phyloP scores from a whole-genome alignment of 306 rosid species.

The Ochetophila trinervis region DNA sequence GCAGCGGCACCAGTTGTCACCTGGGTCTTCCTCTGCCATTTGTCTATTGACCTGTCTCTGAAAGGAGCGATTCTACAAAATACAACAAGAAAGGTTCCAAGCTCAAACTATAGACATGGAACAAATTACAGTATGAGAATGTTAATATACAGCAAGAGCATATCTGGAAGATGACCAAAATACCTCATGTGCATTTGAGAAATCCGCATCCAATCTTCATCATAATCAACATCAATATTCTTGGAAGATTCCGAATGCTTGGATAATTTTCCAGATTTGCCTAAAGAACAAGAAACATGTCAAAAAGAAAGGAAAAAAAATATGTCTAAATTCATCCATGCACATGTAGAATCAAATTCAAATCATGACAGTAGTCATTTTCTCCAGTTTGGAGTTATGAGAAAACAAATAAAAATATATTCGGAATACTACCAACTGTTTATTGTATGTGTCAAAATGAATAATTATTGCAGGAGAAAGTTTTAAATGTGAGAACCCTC shows the following conservation, averaged over 20 bases:
- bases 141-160: slow-evolving; percentile 9
- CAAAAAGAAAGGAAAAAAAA: background rate
- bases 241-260: slow-evolving; percentile 41
- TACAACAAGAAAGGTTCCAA: slow-evolving; percentile 27
- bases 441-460: background rate
- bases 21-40: slow-evolving; percentile 91
- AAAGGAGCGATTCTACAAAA: slow-evolving; percentile 64
- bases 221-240: slow-evolving; percentile 38
- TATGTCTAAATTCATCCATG: slow-evolving; percentile 7
- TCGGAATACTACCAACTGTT: background rate
- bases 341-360: slow-evolving; percentile 1
- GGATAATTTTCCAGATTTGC: slow-evolving; percentile 37
- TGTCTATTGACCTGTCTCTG: slow-evolving; percentile 75
- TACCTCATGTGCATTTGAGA: slow-evolving; percentile 64
- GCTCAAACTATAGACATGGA: background rate
- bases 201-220: slow-evolving; percentile 69
- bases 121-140: background rate
- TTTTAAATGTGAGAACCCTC: background rate
- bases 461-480: background rate
- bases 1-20: slow-evolving; percentile 90
- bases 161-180: slow-evolving; percentile 15
- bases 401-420: background rate
- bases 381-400: slow-evolving; percentile 8
- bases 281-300: slow-evolving; percentile 31
- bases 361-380: background rate